Base-by-base conservation (phyloP, 2,329 filamentous ascomycete genomes). In the Scedosporium aurantiacum region DNA sequence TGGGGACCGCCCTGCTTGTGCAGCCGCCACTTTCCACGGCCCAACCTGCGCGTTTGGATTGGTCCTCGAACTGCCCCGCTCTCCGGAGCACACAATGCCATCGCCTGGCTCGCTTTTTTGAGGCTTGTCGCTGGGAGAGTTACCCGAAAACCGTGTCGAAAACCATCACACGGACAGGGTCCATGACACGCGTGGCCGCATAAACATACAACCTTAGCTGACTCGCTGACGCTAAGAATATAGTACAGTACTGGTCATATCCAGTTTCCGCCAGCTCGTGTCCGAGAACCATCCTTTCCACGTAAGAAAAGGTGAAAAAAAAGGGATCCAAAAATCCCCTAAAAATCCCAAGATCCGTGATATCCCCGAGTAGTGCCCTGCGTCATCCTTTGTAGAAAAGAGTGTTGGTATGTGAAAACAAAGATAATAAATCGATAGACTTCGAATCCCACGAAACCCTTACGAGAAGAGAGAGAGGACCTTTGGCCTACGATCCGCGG, bases 201-300 rank as follows among this genome's bases (percentile, higher is more conserved):
- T 54, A 54, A 54, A 54, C 43, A 47, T 18, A 47, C 50, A 54
- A 54, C 50, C 18, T 54, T 54, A 54, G 50, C 50, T 54, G 50
- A 54, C 50, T 54, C 50, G 50, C 50, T 54, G 50, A 54, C 50
- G 50, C 50, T 54, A 54, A 54, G 50, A 54, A 27, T 54, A 54
- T 54, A 23, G 50, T 54, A 54, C 50, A 54, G 16, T 23, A 21
- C 50, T 54, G 50, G 50, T 25, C 21, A 12, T 25, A 23, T 54
- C 50, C 21, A 54, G 50, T 27, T 54, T 37, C 16, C 23, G 50
- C 50, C 50, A 54, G 7, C 18, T 54, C 50, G 27, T 54, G 7
- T 54, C 50, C 50, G 18, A 54, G 50, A 54, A 27, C 21, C 7
- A 10, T 23, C 50, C 21, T 8, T 2, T 54, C 50, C 50, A 23